Evolutionary conservation across 2,329 filamentous ascomycete genomes (phyloP).

Genomic region (Pleomassaria siparia): DNA sequence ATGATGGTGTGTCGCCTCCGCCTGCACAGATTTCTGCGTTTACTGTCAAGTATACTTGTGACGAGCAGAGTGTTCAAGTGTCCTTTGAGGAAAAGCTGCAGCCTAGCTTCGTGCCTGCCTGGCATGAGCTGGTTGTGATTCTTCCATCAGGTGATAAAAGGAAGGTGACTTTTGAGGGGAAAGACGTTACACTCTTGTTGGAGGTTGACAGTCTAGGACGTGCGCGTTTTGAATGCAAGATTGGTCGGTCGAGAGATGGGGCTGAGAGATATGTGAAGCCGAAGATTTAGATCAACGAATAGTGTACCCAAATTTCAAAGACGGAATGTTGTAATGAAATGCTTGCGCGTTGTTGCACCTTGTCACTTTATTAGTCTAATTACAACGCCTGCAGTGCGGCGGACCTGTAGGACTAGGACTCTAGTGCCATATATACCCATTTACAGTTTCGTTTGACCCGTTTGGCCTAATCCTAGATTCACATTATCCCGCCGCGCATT

Average conservation of each 20-base stretch:
- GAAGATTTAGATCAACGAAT: background rate
- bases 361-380: no score
- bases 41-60: constrained; percentile 32
- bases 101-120: constrained; percentile 51
- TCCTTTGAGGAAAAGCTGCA: constrained; percentile 43
- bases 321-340: no score
- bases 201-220: background rate
- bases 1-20: constrained; percentile 56
- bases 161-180: constrained; percentile 28
- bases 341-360: no score
- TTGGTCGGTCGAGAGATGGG: background rate
- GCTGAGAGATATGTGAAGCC: background rate
- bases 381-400: no score
- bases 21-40: constrained; percentile 33
- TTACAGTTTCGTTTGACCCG: no score
- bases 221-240: background rate
- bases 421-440: no score
- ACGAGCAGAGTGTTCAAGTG: constrained; percentile 48
- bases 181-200: background rate
- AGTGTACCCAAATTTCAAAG: no score
- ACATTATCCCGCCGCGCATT: no score
- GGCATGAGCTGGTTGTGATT: constrained; percentile 54
- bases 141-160: constrained; percentile 55
- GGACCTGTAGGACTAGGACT: no score
- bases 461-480: no score